phyloP scores from a whole-genome alignment of 2,329 filamentous ascomycete genomes.

The Amphichorda felina region DNA sequence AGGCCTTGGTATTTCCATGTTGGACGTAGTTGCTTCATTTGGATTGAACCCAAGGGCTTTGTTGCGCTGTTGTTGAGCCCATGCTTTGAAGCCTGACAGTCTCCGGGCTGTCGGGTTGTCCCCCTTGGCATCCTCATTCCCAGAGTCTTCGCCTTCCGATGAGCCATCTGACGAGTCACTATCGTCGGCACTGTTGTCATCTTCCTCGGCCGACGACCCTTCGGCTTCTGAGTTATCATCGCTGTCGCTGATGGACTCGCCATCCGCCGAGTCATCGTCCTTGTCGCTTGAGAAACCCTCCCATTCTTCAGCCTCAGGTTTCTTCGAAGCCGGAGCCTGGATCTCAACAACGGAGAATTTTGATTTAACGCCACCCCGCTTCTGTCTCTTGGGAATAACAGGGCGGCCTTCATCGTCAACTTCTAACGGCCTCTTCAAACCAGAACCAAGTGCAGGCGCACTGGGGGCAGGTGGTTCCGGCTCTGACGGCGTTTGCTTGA shows the following conservation, averaged over 20 bases:
- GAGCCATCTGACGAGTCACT: conserved; percentile 9
- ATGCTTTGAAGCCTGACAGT: conserved; percentile 74
- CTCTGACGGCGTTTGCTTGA: too few relatives aligned
- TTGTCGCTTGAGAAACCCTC: conserved; percentile 45
- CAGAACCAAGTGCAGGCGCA: conserved; percentile 46
- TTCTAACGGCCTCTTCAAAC: conserved; percentile 78
- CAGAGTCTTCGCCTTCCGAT: conserved; percentile 13
- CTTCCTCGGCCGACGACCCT: conserved; percentile 3
- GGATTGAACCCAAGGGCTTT: conserved; percentile 60
- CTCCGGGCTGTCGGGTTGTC: conserved; percentile 18
- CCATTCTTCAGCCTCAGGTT: conserved; percentile 39
- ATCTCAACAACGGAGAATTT: conserved; percentile 31
- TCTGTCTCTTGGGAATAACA: conserved; percentile 72
- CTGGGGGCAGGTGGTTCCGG: neutral
- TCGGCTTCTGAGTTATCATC: conserved; percentile 14
- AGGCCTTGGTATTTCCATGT: conserved; percentile 40
- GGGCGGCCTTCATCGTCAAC: conserved; percentile 69
- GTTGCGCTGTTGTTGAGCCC: conserved; percentile 81
- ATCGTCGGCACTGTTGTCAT: conserved; percentile 1
- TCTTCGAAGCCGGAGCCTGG: conserved; percentile 7
- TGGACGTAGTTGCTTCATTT: conserved; percentile 25
- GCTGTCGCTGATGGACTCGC: conserved; percentile 9
- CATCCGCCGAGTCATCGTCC: conserved; percentile 10
- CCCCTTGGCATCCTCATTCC: conserved; percentile 14
- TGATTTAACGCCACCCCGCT: conserved; percentile 48